Percentiles rank a stretch among this genome's conserved stretches.
These are phyloP conservation scores for Rhodotorula diobovata DNA, from an alignment of 768 basidiomycete genomes.

Conservation along the genomic window DNA sequence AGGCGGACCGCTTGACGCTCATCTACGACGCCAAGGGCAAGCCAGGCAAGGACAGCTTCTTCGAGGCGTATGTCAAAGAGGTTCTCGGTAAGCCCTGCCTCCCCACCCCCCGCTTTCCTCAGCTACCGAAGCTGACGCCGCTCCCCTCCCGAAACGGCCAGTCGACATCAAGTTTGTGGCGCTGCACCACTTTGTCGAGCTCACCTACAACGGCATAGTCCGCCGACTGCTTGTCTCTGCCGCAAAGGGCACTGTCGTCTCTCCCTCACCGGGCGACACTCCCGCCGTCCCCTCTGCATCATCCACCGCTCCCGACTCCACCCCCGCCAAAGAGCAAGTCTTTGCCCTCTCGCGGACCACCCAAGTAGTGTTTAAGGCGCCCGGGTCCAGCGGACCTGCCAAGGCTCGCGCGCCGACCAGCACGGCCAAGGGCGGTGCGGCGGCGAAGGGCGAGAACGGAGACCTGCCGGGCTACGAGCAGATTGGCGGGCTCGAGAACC, in stretches of 20 bases:
- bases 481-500: constrained; percentile 78
- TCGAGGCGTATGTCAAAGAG: constrained; percentile 38
- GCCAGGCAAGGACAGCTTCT: constrained; percentile 35
- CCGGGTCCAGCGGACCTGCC: neutral
- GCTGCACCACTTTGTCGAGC: constrained; percentile 32
- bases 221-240: constrained; percentile 30
- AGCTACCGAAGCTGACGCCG: neutral
- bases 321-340: constrained; percentile 13
- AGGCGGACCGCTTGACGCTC: constrained; percentile 27
- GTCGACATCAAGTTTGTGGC: constrained; percentile 39
- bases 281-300: neutral
- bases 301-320: neutral
- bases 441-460: neutral
- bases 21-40: constrained; percentile 37
- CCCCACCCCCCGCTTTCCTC: neutral
- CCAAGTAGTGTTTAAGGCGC: constrained; percentile 17
- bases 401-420: constrained; percentile 11
- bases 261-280: neutral
- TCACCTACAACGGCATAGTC: constrained; percentile 30
- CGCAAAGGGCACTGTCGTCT: constrained; percentile 9
- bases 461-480: constrained; percentile 38
- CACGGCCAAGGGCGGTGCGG: neutral
- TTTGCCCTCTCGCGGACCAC: constrained; percentile 28
- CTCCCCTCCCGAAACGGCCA: neutral
- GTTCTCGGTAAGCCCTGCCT: constrained; percentile 19